Conservation (phyloP, 768 basidiomycete species). For the Mycena pura region DNA sequence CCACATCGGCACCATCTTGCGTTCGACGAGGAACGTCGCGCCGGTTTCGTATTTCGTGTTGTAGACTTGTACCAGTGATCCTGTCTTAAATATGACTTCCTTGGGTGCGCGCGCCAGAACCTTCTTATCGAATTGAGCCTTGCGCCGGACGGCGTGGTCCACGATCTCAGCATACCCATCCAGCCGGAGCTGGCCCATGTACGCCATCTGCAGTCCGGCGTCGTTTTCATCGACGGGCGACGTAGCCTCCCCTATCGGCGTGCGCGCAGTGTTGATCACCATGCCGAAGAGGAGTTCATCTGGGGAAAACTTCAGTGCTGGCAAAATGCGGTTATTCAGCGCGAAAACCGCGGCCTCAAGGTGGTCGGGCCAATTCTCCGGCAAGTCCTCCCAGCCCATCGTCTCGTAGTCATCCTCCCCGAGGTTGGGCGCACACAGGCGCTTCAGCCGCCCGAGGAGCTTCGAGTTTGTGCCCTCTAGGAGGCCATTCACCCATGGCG, state of each 20-base stretch:
- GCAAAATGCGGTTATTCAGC: constrained; percentile 6
- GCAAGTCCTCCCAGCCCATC: constrained; percentile 15
- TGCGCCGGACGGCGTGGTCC: constrained; percentile 23
- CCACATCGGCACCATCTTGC: constrained; percentile 35
- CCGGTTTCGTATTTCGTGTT: not conserved
- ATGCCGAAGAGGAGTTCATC: constrained; percentile 4
- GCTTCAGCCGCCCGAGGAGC: constrained; percentile 25
- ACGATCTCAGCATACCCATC: constrained; percentile 26
- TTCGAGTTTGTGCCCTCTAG: constrained; percentile 34
- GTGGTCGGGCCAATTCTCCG: constrained; percentile 32
- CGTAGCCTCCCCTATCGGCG: not conserved
- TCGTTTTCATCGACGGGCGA: not conserved
- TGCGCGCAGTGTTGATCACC: not conserved
- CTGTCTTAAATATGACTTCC: constrained; percentile 27
- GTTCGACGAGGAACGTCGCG: no score
- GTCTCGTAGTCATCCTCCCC: constrained; percentile 21
- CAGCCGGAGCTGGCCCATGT: constrained; percentile 26
- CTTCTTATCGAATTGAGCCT: constrained; percentile 26
- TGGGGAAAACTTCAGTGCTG: not conserved
- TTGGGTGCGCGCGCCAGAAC: constrained; percentile 7
- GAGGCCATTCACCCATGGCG: constrained; percentile 39
- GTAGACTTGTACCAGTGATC: constrained; percentile 30
- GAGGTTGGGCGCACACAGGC: constrained; percentile 30
- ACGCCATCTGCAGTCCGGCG: constrained; percentile 25
- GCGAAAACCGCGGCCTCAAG: constrained; percentile 25